Evolutionary conservation across 331 rosid species (phyloP).

Genomic region (Saraca asoca): DNA sequence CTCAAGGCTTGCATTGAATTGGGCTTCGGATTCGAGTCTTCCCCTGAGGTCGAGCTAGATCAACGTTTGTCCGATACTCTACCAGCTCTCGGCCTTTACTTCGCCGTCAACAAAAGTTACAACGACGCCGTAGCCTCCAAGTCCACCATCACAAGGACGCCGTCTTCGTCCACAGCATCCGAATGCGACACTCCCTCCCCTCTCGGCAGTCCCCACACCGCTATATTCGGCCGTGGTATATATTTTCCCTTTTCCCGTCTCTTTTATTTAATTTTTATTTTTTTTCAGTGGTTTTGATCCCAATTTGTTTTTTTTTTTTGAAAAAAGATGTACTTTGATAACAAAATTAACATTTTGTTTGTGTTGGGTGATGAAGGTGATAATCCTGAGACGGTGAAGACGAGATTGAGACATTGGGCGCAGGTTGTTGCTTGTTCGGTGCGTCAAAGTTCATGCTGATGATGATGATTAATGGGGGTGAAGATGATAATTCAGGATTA

Average conservation of each 20-base stretch:
- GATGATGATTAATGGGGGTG: neutral
- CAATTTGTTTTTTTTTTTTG: too few relatives aligned
- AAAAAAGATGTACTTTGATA: neutral
- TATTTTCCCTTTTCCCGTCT: too few relatives aligned
- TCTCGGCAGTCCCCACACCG: constrained; percentile 63
- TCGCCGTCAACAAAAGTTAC: constrained; percentile 71
- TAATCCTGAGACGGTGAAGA: constrained; percentile 81
- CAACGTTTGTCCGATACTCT: constrained; percentile 72
- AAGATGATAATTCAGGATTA: constrained; percentile 12
- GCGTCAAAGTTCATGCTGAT: constrained; percentile 58
- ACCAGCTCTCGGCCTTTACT: constrained; percentile 82
- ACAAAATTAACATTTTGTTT: neutral
- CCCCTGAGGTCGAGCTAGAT: constrained; percentile 61
- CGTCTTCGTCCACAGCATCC: constrained; percentile 49
- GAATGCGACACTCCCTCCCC: constrained; percentile 71
- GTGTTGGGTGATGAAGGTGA: constrained; percentile 50
- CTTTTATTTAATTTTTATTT: too few relatives aligned
- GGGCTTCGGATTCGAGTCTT: constrained; percentile 78
- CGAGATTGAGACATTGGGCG: constrained; percentile 87
- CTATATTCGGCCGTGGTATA: constrained; percentile 66
- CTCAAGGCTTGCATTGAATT: constrained; percentile 89
- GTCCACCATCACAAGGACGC: constrained; percentile 28
- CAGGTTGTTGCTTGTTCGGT: constrained; percentile 93
- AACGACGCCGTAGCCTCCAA: constrained; percentile 39
- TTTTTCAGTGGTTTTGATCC: too few relatives aligned